These are phyloP conservation scores for Xylaria acuta DNA, from an alignment of 495 filamentous ascomycete genomes.

Conservation along the genomic window DNA sequence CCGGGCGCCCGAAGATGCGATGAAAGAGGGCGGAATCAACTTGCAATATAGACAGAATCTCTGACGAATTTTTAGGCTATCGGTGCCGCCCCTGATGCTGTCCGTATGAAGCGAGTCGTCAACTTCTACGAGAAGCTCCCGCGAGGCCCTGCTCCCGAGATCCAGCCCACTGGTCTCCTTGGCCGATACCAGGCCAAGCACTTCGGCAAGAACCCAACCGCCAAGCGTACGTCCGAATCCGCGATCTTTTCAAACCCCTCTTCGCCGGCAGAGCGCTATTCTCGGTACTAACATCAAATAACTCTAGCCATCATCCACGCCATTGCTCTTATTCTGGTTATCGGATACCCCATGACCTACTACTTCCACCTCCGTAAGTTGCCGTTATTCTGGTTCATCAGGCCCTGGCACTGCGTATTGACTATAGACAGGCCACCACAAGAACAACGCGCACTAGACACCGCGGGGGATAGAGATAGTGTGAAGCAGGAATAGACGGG, in stretches of 20 bases:
- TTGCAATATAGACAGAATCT: slow-evolving; percentile 18
- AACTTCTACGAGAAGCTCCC: slow-evolving; percentile 98
- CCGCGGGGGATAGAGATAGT: slow-evolving; percentile 3
- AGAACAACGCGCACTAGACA: slow-evolving; percentile 95
- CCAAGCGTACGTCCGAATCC: slow-evolving; percentile 73
- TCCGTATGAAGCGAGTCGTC: slow-evolving; percentile 94
- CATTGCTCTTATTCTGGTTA: slow-evolving; percentile 71
- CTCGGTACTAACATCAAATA: slow-evolving; percentile 31
- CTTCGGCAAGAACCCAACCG: slow-evolving; percentile 90
- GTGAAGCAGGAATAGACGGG: slow-evolving; percentile 18
- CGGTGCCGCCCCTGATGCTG: slow-evolving; percentile 90
- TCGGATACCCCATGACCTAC: slow-evolving; percentile 97
- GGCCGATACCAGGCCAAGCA: slow-evolving; percentile 90
- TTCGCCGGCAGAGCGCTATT: neutral
- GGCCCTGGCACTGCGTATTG: slow-evolving; percentile 19
- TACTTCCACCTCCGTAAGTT: slow-evolving; percentile 98
- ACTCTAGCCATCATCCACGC: slow-evolving; percentile 81
- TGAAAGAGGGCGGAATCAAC: neutral
- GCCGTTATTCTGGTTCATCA: neutral
- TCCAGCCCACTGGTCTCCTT: slow-evolving; percentile 78
- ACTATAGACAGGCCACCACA: slow-evolving; percentile 83
- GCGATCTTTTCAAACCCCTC: neutral
- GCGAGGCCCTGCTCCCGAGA: slow-evolving; percentile 81
- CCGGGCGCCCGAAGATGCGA: neutral
- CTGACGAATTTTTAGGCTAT: slow-evolving; percentile 70